phyloP scores from a whole-genome alignment of 2,329 filamentous ascomycete genomes.

The Penicillium sp. region DNA sequence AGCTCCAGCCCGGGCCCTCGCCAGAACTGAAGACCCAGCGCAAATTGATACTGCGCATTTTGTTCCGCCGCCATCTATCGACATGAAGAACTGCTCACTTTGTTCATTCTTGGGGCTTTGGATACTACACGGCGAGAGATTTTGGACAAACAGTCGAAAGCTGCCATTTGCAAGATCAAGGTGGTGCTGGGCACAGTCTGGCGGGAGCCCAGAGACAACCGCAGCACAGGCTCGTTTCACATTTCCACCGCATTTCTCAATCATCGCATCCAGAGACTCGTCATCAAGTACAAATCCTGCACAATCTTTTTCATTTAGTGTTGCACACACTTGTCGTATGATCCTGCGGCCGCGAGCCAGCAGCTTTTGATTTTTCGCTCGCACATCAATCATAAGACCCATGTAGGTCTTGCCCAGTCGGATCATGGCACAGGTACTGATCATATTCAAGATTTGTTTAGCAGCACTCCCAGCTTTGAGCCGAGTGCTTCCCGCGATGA shows the following conservation, averaged over 20 bases:
- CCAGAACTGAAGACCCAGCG: not conserved
- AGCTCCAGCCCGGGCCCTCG: not conserved
- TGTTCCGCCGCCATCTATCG: conserved; percentile 4
- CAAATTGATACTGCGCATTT: conserved; percentile 2
- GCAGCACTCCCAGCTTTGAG: conserved; percentile 4
- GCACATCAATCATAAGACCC: conserved; percentile 1
- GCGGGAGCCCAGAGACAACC: not conserved
- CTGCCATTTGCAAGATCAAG: not conserved
- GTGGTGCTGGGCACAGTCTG: not conserved
- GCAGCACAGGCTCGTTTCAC: not conserved
- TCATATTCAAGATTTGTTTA: conserved; percentile 6
- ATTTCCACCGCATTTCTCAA: not conserved
- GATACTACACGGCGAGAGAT: not conserved
- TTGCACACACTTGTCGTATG: not conserved
- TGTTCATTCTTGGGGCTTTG: not conserved
- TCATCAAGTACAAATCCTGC: not conserved
- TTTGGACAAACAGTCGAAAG: not conserved
- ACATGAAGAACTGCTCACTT: not conserved
- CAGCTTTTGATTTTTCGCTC: not conserved
- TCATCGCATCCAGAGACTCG: not conserved
- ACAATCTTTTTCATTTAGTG: not conserved
- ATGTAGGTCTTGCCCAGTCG: not conserved
- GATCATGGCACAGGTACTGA: not conserved
- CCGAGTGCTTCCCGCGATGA: not conserved
- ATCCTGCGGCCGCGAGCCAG: not conserved